Conservation (phyloP, 768 basidiomycete genomes). For the Naganishia antarctica region DNA sequence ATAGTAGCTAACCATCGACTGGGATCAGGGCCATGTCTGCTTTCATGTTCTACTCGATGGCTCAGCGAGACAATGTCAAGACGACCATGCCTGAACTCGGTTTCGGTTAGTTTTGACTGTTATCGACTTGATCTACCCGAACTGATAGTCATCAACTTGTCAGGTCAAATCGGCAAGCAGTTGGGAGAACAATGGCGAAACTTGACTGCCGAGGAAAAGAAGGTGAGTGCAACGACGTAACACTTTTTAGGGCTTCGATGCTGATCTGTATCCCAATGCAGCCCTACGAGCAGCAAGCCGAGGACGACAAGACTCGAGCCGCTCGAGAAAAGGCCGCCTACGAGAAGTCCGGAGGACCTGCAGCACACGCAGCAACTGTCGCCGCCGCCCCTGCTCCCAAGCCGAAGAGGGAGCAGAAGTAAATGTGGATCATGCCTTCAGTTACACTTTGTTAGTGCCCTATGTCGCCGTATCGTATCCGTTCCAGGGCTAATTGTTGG, state of each 20-base stretch:
- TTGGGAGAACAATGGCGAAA: constrained; percentile 98
- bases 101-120: constrained; percentile 72
- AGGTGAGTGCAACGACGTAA: constrained; percentile 56
- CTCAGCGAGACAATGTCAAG: constrained; percentile 93
- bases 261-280: no score
- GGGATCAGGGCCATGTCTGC: constrained; percentile 70
- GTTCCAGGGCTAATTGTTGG: no score
- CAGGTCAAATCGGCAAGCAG: constrained; percentile 88
- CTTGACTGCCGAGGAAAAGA: constrained; percentile 83
- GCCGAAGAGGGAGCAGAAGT: no score
- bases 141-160: no score
- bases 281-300: constrained; percentile 85
- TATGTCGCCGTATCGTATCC: no score
- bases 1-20: neutral
- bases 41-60: constrained; percentile 98
- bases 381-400: no score
- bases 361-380: no score
- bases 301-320: constrained; percentile 77
- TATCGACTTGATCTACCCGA: no score
- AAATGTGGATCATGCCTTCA: no score
- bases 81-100: constrained; percentile 88
- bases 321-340: constrained; percentile 62
- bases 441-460: no score
- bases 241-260: no score
- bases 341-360: constrained; percentile 30